phyloP scores from a whole-genome alignment of 495 filamentous ascomycete species.

The Annulohypoxylon bovei region DNA sequence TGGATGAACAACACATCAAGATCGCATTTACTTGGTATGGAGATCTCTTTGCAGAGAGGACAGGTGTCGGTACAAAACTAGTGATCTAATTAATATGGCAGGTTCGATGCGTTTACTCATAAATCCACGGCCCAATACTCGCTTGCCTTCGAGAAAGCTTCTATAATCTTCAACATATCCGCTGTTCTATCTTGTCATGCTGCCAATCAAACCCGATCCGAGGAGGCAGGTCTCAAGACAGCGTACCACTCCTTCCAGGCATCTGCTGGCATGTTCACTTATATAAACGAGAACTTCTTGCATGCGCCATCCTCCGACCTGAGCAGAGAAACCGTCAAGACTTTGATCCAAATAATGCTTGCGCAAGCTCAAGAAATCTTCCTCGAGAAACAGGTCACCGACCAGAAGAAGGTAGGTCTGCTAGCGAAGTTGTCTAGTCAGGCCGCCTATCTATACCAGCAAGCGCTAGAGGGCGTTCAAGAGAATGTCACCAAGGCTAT shows the following conservation, averaged over 20 bases:
- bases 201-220: conserved; percentile 88
- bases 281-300: conserved; percentile 99
- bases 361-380: conserved; percentile 98
- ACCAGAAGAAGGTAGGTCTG: conserved; percentile 91
- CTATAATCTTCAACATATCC: conserved; percentile 99
- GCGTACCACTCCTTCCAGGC: conserved; percentile 99
- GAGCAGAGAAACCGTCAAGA: conserved; percentile 94
- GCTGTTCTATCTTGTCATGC: conserved; percentile 97
- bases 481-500: conserved; percentile 91
- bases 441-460: conserved; percentile 84
- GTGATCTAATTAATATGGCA: conserved; percentile 53
- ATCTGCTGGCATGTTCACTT: conserved; percentile 98
- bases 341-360: conserved; percentile 89
- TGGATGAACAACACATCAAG: conserved; percentile 98
- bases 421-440: conserved; percentile 94
- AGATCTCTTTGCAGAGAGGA: not conserved
- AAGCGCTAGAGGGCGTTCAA: conserved; percentile 87
- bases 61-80: not conserved
- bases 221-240: conserved; percentile 92
- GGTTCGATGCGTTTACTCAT: conserved; percentile 98
- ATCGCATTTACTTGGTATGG: conserved; percentile 96
- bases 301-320: conserved; percentile 96
- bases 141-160: conserved; percentile 96
- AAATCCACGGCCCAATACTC: conserved; percentile 96
- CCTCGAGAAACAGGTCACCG: conserved; percentile 92